phyloP scores from a whole-genome alignment of 345 rosid genomes.

The Linum tenue region DNA sequence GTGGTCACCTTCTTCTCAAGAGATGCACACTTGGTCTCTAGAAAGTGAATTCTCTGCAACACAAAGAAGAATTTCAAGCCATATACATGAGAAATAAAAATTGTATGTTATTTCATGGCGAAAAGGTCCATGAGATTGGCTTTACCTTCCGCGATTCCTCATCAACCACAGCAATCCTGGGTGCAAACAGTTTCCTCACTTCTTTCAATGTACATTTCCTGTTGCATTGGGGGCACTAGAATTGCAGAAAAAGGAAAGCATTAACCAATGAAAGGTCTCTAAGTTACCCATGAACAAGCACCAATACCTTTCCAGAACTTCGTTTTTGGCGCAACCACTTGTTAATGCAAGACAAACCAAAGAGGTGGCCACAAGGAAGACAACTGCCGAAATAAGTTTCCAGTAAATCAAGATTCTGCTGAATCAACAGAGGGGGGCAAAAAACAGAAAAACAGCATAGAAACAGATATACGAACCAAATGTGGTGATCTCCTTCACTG shows the following conservation, averaged over 20 bases:
- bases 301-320: conserved; percentile 49
- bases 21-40: conserved; percentile 54
- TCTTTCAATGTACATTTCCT: conserved; percentile 43
- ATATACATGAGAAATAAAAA: neutral
- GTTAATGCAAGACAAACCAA: conserved; percentile 68
- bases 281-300: neutral
- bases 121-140: neutral
- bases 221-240: conserved; percentile 88
- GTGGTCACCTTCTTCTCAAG: conserved; percentile 48
- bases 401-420: neutral
- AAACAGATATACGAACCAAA: conserved; percentile 38
- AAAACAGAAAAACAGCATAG: neutral
- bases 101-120: neutral
- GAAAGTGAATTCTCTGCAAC: conserved; percentile 48
- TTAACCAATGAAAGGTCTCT: neutral
- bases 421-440: neutral
- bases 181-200: conserved; percentile 62
- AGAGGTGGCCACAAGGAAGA: conserved; percentile 89
- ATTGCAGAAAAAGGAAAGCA: conserved; percentile 3
- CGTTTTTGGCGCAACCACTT: conserved; percentile 57
- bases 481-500: conserved; percentile 49
- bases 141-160: conserved; percentile 63
- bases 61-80: conserved; percentile 4
- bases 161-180: conserved; percentile 63
- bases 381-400: conserved; percentile 37